Evolutionary conservation across 495 filamentous ascomycete genomes (phyloP).

Genomic region (Trypethelium eluteriae): DNA sequence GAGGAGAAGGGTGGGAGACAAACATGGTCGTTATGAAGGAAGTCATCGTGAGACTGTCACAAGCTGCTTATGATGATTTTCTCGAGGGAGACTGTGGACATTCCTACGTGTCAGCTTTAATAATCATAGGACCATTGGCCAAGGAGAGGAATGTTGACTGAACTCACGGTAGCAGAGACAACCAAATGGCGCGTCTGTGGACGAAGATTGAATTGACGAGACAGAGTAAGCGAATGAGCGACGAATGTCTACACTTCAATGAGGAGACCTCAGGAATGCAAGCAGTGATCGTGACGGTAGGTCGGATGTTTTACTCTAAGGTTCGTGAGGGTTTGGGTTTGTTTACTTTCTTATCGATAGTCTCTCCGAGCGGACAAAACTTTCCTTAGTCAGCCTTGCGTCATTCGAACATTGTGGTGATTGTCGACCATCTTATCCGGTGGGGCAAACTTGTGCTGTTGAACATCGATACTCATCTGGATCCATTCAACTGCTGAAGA

Average conservation of each 20-base stretch:
- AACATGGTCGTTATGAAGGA: constrained; percentile 68
- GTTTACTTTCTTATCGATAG: constrained; percentile 4
- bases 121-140: neutral
- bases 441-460: neutral
- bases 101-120: constrained; percentile 2
- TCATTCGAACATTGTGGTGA: neutral
- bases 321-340: neutral
- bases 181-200: neutral
- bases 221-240: neutral
- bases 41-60: constrained; percentile 41
- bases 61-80: neutral
- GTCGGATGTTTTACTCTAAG: neutral
- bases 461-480: neutral
- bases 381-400: constrained; percentile 4
- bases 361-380: neutral
- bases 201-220: neutral
- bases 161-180: neutral
- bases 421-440: neutral
- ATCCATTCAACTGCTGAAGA: neutral
- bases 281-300: neutral
- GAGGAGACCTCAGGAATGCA: constrained; percentile 2
- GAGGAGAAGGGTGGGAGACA: constrained; percentile 41
- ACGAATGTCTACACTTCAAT: neutral
- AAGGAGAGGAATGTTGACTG: neutral
- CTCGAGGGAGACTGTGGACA: neutral